phyloP scores from a whole-genome alignment of 2,329 filamentous ascomycete genomes.

The Taxawa tesnikishii region DNA sequence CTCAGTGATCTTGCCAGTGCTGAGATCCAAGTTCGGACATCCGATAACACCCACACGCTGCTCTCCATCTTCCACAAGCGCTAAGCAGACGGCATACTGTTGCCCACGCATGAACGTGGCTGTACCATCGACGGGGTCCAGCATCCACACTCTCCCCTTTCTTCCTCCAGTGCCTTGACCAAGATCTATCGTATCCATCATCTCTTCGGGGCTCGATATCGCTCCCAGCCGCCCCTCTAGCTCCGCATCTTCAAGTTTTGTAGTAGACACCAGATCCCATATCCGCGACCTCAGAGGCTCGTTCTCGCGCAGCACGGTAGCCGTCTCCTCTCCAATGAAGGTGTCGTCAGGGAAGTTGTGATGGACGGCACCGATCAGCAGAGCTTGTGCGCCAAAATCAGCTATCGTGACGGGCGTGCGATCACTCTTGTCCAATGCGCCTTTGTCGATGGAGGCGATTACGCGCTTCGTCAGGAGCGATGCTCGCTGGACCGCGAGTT shows the following conservation, averaged over 20 bases:
- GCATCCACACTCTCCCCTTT: slow-evolving; percentile 42
- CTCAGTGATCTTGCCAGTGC: slow-evolving; percentile 30
- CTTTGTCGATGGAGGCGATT: slow-evolving; percentile 35
- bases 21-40: slow-evolving; percentile 46
- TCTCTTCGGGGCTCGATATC: slow-evolving; percentile 38
- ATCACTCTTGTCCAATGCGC: slow-evolving; percentile 44
- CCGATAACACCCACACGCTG: slow-evolving; percentile 49
- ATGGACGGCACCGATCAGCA: slow-evolving; percentile 46
- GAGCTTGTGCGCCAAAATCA: slow-evolving; percentile 51
- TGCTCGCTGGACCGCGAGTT: slow-evolving; percentile 79
- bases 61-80: slow-evolving; percentile 43
- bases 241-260: slow-evolving; percentile 20
- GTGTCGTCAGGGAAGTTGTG: slow-evolving; percentile 40
- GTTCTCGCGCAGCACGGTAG: slow-evolving; percentile 39
- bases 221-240: slow-evolving; percentile 23
- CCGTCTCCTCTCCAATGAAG: slow-evolving; percentile 52
- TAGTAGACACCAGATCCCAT: slow-evolving; percentile 39
- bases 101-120: slow-evolving; percentile 47
- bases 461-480: slow-evolving; percentile 45
- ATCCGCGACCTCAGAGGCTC: slow-evolving; percentile 37
- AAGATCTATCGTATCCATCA: slow-evolving; percentile 50
- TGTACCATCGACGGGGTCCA: slow-evolving; percentile 55
- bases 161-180: slow-evolving; percentile 33
- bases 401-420: slow-evolving; percentile 50
- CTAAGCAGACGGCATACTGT: slow-evolving; percentile 51